phyloP scores from a whole-genome alignment of 768 basidiomycete genomes.

The Pleurotus djamor region DNA sequence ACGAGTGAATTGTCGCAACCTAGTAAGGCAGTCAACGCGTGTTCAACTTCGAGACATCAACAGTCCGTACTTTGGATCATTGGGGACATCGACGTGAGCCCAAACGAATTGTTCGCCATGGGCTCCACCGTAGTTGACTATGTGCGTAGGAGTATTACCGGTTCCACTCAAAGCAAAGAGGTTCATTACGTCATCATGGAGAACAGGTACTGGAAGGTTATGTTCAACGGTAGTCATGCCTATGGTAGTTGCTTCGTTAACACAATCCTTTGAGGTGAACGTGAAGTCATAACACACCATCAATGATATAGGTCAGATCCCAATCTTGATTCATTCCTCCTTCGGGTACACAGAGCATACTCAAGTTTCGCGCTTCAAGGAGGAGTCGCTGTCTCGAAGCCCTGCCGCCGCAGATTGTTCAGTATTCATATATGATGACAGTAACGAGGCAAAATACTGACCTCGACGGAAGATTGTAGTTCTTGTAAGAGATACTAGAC shows the following conservation, averaged over 20 bases:
- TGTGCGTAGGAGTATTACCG: constrained; percentile 69
- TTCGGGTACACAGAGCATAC: constrained; percentile 74
- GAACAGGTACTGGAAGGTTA: constrained; percentile 57
- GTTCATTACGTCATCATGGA: constrained; percentile 67
- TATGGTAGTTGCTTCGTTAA: constrained; percentile 15
- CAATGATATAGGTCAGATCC: constrained; percentile 78
- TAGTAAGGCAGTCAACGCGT: constrained; percentile 16
- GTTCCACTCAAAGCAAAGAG: constrained; percentile 69
- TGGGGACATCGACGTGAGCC: constrained; percentile 63
- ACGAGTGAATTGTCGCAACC: constrained; percentile 60
- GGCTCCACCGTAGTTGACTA: constrained; percentile 76
- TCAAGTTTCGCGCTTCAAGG: constrained; percentile 55
- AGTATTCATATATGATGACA: too few relatives aligned
- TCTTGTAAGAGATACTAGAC: constrained; percentile 74
- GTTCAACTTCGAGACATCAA: too few relatives aligned
- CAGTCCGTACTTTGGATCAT: constrained; percentile 60
- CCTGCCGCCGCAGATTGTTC: too few relatives aligned
- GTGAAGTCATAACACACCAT: constrained; percentile 54
- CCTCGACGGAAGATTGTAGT: constrained; percentile 71
- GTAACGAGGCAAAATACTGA: too few relatives aligned
- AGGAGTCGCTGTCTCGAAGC: constrained; percentile 69
- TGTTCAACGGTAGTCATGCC: constrained; percentile 82
- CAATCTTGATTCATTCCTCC: constrained; percentile 82
- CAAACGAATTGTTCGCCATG: constrained; percentile 69
- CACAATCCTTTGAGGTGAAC: neutral